These are phyloP conservation scores for Colletotrichum agaves DNA, from an alignment of 2,329 filamentous ascomycete genomes.

Conservation along the genomic window DNA sequence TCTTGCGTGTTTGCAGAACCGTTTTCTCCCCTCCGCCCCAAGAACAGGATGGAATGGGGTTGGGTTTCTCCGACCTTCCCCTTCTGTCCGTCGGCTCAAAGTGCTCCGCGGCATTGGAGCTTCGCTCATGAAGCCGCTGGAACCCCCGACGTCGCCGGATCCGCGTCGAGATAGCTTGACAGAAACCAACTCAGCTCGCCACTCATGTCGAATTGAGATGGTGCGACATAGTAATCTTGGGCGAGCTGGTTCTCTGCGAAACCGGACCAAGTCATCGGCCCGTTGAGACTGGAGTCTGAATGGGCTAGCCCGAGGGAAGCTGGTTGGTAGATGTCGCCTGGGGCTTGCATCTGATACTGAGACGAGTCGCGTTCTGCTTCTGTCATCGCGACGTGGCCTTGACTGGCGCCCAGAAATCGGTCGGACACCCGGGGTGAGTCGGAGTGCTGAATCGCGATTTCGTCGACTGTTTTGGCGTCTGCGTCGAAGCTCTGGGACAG, in stretches of 20 bases:
- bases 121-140: background rate
- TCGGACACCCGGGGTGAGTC: slow-evolving; percentile 1
- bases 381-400: background rate
- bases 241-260: slow-evolving; percentile 25
- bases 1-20: slow-evolving; percentile 23
- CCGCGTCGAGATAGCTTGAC: slow-evolving; percentile 22
- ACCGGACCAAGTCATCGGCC: slow-evolving; percentile 14
- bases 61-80: background rate
- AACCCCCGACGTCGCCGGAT: background rate
- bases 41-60: background rate
- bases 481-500: slow-evolving; percentile 23
- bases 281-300: background rate
- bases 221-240: slow-evolving; percentile 20
- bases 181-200: slow-evolving; percentile 29
- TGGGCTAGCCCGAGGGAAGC: background rate
- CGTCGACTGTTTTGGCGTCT: slow-evolving; percentile 19
- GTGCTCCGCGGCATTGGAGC: background rate
- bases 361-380: background rate
- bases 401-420: background rate
- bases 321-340: slow-evolving; percentile 15
- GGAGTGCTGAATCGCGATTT: slow-evolving; percentile 20
- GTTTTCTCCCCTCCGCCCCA: background rate
- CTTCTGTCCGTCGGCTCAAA: background rate
- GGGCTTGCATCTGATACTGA: slow-evolving; percentile 5
- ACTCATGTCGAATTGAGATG: slow-evolving; percentile 28